Percentiles rank a stretch among this genome's conserved stretches.
These are phyloP conservation scores for Davidsoniella eucalypti DNA, from an alignment of 2,329 filamentous ascomycete genomes.

Conservation along the genomic window DNA sequence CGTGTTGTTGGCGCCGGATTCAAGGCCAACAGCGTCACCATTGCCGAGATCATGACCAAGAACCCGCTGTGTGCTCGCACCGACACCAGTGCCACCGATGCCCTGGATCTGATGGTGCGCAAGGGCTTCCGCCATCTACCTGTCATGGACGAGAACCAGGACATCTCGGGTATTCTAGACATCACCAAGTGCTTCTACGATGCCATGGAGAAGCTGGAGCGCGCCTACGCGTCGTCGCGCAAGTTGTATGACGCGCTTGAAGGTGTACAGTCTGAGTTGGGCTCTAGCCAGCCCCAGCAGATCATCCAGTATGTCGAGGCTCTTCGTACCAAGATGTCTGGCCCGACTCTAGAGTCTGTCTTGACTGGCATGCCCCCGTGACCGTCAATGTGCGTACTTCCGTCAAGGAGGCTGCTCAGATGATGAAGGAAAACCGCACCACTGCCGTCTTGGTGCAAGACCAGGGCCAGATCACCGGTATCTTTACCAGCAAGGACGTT, in stretches of 20 bases:
- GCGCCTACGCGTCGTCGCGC: slow-evolving; percentile 92
- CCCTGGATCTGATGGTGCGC: slow-evolving; percentile 90
- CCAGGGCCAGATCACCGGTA: slow-evolving; percentile 91
- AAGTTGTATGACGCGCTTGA: slow-evolving; percentile 96
- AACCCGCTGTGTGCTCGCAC: slow-evolving; percentile 95
- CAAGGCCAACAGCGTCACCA: slow-evolving; percentile 78
- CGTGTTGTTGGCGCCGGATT: slow-evolving; percentile 82
- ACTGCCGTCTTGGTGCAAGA: slow-evolving; percentile 94
- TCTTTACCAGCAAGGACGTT: slow-evolving; percentile 98
- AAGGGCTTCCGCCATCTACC: slow-evolving; percentile 96
- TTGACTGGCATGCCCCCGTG: slow-evolving; percentile 81
- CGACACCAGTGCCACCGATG: slow-evolving; percentile 94
- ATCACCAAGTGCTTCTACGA: slow-evolving; percentile 99
- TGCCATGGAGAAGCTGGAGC: slow-evolving; percentile 98
- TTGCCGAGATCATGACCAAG: slow-evolving; percentile 99
- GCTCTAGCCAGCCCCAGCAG: slow-evolving; percentile 89
- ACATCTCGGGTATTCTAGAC: slow-evolving; percentile 93
- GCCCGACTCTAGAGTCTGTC: slow-evolving; percentile 87
- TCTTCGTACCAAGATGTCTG: slow-evolving; percentile 89
- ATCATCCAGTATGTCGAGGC: slow-evolving; percentile 99
- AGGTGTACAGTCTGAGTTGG: slow-evolving; percentile 92
- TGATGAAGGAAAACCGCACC: slow-evolving; percentile 99
- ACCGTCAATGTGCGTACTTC: slow-evolving; percentile 93
- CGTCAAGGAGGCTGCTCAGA: slow-evolving; percentile 80
- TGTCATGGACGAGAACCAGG: slow-evolving; percentile 99